Evolutionary conservation across 192 early-diverging fungal species (phyloP).

Genomic region (Coemansia sp.): DNA sequence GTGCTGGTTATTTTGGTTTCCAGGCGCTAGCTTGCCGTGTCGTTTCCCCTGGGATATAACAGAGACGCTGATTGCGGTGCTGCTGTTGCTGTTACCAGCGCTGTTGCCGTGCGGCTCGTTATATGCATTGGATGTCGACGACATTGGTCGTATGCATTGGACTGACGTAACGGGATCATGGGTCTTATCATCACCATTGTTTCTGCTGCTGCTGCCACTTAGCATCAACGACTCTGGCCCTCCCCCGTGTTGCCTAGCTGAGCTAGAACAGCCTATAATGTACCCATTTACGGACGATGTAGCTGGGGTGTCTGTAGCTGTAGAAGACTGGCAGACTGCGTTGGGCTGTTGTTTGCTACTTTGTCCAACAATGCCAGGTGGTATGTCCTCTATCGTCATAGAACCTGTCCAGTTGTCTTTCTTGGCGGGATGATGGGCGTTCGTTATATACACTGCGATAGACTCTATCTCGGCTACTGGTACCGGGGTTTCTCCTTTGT

Average conservation of each 20-base stretch:
- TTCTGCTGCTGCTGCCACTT: neutral
- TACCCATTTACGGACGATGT: neutral
- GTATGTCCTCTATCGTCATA: conserved; percentile 20
- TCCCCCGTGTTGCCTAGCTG: neutral
- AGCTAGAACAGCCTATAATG: neutral
- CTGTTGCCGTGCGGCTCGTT: neutral
- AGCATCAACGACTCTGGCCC: neutral
- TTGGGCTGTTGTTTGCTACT: conserved; percentile 1
- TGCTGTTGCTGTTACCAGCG: neutral
- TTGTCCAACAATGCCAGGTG: neutral
- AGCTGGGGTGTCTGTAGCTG: neutral
- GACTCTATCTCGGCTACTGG: neutral
- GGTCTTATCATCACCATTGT: neutral
- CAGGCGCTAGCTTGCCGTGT: neutral
- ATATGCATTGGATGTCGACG: neutral
- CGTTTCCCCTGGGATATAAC: neutral
- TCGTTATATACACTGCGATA: neutral
- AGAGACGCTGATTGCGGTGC: neutral
- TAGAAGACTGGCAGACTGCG: neutral
- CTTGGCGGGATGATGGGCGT: neutral
- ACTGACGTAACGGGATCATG: conserved; percentile 1
- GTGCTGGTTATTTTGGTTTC: neutral
- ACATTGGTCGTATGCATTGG: neutral
- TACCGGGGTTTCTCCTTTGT: neutral
- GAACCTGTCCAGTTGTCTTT: conserved; percentile 4